Evolutionary conservation across 192 early-diverging fungal genomes (phyloP).

Genomic region (Mortierella claussenii): DNA sequence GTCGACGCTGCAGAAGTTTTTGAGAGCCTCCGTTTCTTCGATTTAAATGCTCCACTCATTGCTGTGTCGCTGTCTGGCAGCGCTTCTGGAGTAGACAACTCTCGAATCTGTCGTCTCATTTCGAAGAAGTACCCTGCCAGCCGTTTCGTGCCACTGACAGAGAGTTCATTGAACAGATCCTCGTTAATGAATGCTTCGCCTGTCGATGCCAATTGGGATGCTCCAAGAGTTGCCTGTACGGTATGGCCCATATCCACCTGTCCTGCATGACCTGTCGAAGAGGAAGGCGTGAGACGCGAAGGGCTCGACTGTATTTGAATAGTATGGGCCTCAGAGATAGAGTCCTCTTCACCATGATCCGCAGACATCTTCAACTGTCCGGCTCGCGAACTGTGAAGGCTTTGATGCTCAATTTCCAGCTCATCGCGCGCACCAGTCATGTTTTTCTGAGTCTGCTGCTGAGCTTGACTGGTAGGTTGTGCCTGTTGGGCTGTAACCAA

Average conservation of each 20-base stretch:
- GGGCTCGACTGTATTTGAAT: too few species aligned
- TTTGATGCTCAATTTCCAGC: too few species aligned
- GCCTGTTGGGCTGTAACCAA: too few species aligned
- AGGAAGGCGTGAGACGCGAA: too few species aligned
- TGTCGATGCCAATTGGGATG: neutral
- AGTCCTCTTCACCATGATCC: too few species aligned
- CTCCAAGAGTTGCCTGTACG: neutral
- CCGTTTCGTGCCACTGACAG: slow-evolving; percentile 4
- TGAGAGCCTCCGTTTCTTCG: slow-evolving; percentile 5
- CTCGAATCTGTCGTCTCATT: neutral
- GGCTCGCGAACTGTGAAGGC: too few species aligned
- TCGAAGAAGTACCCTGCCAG: slow-evolving; percentile 7
- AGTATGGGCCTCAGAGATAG: too few species aligned
- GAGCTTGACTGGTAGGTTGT: too few species aligned
- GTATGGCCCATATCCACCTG: neutral
- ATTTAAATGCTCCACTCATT: neutral
- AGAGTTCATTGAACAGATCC: slow-evolving; percentile 19
- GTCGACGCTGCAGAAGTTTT: neutral
- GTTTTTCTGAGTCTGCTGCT: too few species aligned
- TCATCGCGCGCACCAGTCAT: too few species aligned
- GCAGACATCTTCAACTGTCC: too few species aligned
- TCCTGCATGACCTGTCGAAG: neutral
- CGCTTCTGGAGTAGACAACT: neutral
- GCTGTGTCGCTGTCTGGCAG: neutral
- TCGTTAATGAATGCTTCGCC: slow-evolving; percentile 19